Evolutionary conservation across 352 stramenopile genomes (phyloP).

Genomic region (Phytopythium litorale): DNA sequence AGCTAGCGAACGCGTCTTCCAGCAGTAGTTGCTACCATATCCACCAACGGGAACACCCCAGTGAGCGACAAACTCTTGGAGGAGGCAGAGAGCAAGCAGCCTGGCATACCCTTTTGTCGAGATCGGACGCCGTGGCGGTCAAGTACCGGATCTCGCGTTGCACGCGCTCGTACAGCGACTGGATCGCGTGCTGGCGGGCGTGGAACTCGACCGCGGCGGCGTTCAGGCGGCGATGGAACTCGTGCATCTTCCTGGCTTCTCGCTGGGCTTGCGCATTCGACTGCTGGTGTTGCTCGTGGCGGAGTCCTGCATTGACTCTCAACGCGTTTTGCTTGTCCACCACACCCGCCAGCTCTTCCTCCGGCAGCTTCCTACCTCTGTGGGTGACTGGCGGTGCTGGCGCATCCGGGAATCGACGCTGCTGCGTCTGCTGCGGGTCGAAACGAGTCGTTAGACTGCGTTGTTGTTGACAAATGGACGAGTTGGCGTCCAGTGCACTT

Average conservation of each 20-base stretch:
- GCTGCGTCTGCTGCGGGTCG: background rate
- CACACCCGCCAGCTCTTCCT: background rate
- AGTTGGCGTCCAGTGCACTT: background rate
- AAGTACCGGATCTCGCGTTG: slow-evolving; percentile 60
- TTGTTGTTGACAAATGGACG: background rate
- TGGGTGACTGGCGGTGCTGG: background rate
- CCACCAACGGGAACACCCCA: background rate
- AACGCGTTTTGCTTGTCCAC: slow-evolving; percentile 13
- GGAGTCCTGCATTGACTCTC: slow-evolving; percentile 13
- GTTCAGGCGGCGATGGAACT: slow-evolving; percentile 33
- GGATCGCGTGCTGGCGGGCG: slow-evolving; percentile 52
- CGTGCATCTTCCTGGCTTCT: slow-evolving; percentile 9
- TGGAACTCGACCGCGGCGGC: slow-evolving; percentile 39
- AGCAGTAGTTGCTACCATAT: slow-evolving; percentile 45
- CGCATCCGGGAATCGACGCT: background rate
- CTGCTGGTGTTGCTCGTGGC: slow-evolving; percentile 17
- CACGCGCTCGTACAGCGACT: slow-evolving; percentile 47
- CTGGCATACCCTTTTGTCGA: slow-evolving; percentile 35
- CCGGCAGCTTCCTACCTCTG: background rate
- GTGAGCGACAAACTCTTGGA: background rate
- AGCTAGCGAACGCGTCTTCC: slow-evolving; percentile 57
- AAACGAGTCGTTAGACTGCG: background rate
- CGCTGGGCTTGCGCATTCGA: slow-evolving; percentile 9
- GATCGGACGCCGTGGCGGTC: slow-evolving; percentile 31
- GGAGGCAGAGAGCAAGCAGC: background rate